These are phyloP conservation scores for Setomelanomma holmii DNA, from an alignment of 2,329 filamentous ascomycete species.

Conservation along the genomic window DNA sequence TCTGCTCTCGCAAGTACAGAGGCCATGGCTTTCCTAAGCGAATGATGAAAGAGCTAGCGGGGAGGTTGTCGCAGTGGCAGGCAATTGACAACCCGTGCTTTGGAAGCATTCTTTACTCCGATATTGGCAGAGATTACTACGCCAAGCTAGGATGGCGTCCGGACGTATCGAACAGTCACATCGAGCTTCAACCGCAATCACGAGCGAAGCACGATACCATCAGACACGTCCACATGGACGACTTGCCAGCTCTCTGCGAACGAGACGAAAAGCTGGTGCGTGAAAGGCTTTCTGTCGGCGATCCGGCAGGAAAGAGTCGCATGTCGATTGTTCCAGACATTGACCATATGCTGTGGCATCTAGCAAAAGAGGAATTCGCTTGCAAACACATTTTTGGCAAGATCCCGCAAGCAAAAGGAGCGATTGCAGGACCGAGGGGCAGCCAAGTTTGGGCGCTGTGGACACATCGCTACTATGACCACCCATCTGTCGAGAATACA, in stretches of 20 bases:
- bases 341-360: constrained; percentile 74
- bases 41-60: constrained; percentile 74
- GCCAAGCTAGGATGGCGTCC: constrained; percentile 74
- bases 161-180: constrained; percentile 72
- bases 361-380: constrained; percentile 78
- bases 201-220: constrained; percentile 5
- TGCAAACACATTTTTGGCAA: constrained; percentile 63
- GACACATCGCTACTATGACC: constrained; percentile 57
- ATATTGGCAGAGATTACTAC: constrained; percentile 84
- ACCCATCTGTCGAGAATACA: constrained; percentile 50
- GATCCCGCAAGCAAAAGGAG: constrained; percentile 68
- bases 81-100: constrained; percentile 41
- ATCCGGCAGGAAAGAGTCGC: constrained; percentile 50
- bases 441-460: constrained; percentile 72
- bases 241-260: constrained; percentile 65
- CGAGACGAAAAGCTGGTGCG: constrained; percentile 69
- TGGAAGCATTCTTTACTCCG: constrained; percentile 82
- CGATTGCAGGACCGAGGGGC: constrained; percentile 61
- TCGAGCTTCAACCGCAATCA: constrained; percentile 57
- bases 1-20: constrained; percentile 68
- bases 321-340: constrained; percentile 72
- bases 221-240: constrained; percentile 61
- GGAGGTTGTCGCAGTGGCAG: constrained; percentile 59
- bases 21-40: constrained; percentile 75
- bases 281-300: no score